Percentiles rank a stretch among this genome's conserved stretches.
phyloP scores from a whole-genome alignment of 495 filamentous ascomycete species.

The Penicillium pancosmium region DNA sequence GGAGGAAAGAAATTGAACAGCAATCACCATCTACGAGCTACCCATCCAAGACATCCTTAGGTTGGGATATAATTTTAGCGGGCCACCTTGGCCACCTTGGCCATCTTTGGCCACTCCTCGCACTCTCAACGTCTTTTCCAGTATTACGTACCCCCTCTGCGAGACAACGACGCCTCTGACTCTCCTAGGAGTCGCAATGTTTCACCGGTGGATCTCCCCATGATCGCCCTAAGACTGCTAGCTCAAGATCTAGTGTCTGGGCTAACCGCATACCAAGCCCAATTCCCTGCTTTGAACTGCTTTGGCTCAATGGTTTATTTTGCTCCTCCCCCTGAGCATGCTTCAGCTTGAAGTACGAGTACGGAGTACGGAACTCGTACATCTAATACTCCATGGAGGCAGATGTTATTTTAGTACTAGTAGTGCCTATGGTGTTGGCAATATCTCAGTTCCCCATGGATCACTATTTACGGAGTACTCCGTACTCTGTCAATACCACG shows the following conservation, averaged over 20 bases:
- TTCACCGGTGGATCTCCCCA: conserved; percentile 30
- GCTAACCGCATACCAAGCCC: conserved; percentile 16
- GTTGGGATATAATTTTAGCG: neutral
- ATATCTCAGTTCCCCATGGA: too few relatives aligned
- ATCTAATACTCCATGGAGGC: too few relatives aligned
- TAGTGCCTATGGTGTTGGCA: too few relatives aligned
- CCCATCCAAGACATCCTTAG: too few relatives aligned
- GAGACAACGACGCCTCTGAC: conserved; percentile 7
- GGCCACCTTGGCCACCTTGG: too few relatives aligned
- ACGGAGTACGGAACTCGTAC: too few relatives aligned
- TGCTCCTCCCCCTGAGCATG: neutral
- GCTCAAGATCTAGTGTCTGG: conserved; percentile 19
- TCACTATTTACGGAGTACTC: too few relatives aligned
- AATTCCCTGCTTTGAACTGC: conserved; percentile 6
- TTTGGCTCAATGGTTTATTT: neutral
- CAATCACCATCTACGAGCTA: too few relatives aligned
- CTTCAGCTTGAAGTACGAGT: neutral
- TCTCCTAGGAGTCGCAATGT: conserved; percentile 25
- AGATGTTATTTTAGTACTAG: too few relatives aligned
- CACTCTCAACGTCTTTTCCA: neutral
- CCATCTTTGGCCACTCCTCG: neutral
- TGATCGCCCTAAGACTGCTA: conserved; percentile 30
- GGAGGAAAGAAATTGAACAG: neutral
- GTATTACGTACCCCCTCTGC: conserved; percentile 28
- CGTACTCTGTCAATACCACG: neutral